These are phyloP conservation scores for Penicillium sp. DNA, from an alignment of 2,329 filamentous ascomycete genomes.

Conservation along the genomic window DNA sequence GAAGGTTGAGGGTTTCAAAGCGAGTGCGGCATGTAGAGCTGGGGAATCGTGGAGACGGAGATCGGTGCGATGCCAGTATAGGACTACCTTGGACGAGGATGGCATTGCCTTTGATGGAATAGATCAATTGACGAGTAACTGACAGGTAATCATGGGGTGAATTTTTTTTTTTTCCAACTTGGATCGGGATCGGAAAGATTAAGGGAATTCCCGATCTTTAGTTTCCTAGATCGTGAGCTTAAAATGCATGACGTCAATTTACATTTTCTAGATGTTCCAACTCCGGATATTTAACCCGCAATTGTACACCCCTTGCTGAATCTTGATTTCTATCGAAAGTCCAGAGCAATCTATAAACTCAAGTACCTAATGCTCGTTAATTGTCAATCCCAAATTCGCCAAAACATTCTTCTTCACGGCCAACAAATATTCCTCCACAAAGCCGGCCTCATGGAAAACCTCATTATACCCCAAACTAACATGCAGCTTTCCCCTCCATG, in stretches of 20 bases:
- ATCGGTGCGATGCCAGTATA: constrained; percentile 80
- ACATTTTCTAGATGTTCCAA: too few relatives aligned
- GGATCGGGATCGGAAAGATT: neutral
- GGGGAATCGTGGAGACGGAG: constrained; percentile 76
- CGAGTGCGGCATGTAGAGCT: constrained; percentile 69
- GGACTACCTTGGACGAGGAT: constrained; percentile 45
- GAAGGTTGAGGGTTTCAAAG: constrained; percentile 65
- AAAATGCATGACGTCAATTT: constrained; percentile 11
- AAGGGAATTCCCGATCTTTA: neutral
- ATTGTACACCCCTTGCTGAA: neutral
- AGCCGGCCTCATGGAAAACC: neutral
- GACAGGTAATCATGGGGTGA: neutral
- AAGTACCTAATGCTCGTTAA: neutral
- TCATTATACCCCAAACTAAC: neutral
- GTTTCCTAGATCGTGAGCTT: neutral
- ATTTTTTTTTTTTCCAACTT: neutral
- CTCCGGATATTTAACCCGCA: neutral
- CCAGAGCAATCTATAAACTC: neutral
- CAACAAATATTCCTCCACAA: neutral
- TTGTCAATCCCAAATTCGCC: neutral
- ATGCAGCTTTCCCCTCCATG: neutral
- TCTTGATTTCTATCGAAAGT: neutral
- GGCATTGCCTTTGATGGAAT: constrained; percentile 2
- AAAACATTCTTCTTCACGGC: neutral
- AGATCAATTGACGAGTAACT: neutral